Evolutionary conservation across 352 stramenopile genomes (phyloP), one percentile per base, ranked within the genome.

Genomic region (Phytophthora tentaculata): DNA sequence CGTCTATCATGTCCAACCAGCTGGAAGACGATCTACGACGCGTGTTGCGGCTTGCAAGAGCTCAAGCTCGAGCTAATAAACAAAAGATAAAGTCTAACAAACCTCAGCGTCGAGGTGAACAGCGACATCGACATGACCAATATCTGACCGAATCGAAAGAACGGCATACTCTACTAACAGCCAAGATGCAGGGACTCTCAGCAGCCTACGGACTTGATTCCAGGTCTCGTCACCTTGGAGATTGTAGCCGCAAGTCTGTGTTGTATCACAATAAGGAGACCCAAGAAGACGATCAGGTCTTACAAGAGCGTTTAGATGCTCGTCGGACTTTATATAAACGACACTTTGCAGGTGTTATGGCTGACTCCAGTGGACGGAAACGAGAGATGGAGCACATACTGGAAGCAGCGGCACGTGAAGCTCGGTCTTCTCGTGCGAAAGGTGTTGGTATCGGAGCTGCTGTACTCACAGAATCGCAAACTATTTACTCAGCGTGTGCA

Each of bases 1-100:
- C n/a, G n/a, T n/a, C n/a, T n/a, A n/a, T n/a, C n/a, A 75, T 71
- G 61, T 68, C 56, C 2, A 76, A 68, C 20, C 77, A 77, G 24
- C 68, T 86, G 8, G 83, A 91, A 70, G 78, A 84, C 20, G 81
- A 90, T 65, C 58, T 87, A 37, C 73, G 80, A 35, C 83, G 83
- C 28, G 80, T 91, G 44, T 64, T 89, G 32, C 62, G 81, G 10
- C 74, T 91, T 29, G 80, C 73, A 22, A 50, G 73, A 26, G 62
- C 65, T n/a, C 51, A 76, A 64, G 64, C 58, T 43, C 62, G 56
- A 19, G 28, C 49, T n/a, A 49, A 63, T 19, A 69, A 51, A 10
- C 63, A 37, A 39, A 73, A 43, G 14, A 47, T 64, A 47, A 51
- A 20, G 23, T 50, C 41, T 19, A 29, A 12, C 1, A 59, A 51